Evolutionary conservation across 208 protist genomes (phyloP).

Genomic region (Naegleria fowleri): DNA sequence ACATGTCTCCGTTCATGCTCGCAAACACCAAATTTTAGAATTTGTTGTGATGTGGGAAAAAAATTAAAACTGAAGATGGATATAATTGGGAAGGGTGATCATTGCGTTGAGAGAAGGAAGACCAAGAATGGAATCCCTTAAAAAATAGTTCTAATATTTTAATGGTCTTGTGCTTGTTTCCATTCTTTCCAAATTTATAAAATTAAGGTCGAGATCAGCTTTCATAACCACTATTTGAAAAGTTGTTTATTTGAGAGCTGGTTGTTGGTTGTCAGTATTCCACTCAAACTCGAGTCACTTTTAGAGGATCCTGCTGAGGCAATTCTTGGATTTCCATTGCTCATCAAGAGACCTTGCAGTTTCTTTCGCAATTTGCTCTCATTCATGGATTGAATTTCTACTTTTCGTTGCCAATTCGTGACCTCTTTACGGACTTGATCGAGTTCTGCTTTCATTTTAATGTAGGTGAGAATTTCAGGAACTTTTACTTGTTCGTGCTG

Average conservation of each 20-base stretch:
- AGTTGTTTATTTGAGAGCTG: not conserved
- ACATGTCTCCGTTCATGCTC: too few species aligned
- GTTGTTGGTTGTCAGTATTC: not conserved
- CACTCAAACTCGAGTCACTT: not conserved
- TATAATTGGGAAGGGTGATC: too few species aligned
- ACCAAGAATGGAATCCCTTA: too few species aligned
- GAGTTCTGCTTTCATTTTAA: conserved; percentile 80
- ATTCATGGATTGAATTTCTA: conserved; percentile 64
- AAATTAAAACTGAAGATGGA: too few species aligned
- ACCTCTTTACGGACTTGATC: conserved; percentile 53
- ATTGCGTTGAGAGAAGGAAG: too few species aligned
- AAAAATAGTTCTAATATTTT: too few species aligned
- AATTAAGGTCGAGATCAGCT: too few species aligned
- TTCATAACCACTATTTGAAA: not conserved
- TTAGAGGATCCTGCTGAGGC: not conserved
- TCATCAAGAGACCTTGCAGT: not conserved
- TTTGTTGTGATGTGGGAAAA: too few species aligned
- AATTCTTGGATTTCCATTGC: not conserved
- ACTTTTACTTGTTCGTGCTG: conserved; percentile 77
- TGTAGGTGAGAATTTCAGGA: conserved; percentile 84
- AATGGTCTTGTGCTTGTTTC: too few species aligned
- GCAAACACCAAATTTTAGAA: too few species aligned
- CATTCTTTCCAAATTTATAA: too few species aligned
- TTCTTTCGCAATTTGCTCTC: not conserved
- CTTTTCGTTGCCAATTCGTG: conserved; percentile 75